Evolutionary conservation across 2,329 filamentous ascomycete genomes (phyloP), one percentile per base, ranked within the genome.

Genomic region (Periconia sp.): DNA sequence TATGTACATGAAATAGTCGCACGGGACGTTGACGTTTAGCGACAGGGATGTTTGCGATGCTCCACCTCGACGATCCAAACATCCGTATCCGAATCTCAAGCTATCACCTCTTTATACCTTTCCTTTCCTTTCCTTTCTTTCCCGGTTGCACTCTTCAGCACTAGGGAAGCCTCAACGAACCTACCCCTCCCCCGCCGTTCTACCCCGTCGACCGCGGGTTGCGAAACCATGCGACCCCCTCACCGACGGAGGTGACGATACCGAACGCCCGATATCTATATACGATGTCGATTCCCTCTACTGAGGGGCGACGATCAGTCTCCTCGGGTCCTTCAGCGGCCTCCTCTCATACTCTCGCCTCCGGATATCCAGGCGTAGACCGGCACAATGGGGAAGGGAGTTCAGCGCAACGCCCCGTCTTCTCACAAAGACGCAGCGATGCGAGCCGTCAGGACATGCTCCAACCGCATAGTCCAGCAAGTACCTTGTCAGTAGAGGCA

Each of bases 321-420:
- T 69, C 69, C 43, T 70, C 71, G 17, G 65, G 66, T 44, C 68
- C 66, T 14, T 73, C 70, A 37, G 58, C 50, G 13, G 52, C 61
- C 13, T 73, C 72, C 15, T 74, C 71, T 41, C 60, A 60, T 37
- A 73, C 70, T 10, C 57, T 72, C 31, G 56, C 68, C 47, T 71
- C 71, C 40, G 57, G 56, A 52, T 62, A 61, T 30, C 63, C 66
- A 27, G 63, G 60, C 48, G 46, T 54, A 31, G 58, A 62, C 47
- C 51, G 50, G 10, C 58, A 68, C 40, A 64, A 69, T 54, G 65
- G 66, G 27, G 66, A 30, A 49, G 63, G 64, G 15, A 64, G 63
- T 57, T 70, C 64, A 35, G 59, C 65, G 41, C 64, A 63, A 50
- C 57, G 57, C 23, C 52, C 57, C 14, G 65, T 60, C 54, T 40